Evolutionary conservation across 2,329 filamentous ascomycete species (phyloP).

Genomic region (Aspergillus versicolor): DNA sequence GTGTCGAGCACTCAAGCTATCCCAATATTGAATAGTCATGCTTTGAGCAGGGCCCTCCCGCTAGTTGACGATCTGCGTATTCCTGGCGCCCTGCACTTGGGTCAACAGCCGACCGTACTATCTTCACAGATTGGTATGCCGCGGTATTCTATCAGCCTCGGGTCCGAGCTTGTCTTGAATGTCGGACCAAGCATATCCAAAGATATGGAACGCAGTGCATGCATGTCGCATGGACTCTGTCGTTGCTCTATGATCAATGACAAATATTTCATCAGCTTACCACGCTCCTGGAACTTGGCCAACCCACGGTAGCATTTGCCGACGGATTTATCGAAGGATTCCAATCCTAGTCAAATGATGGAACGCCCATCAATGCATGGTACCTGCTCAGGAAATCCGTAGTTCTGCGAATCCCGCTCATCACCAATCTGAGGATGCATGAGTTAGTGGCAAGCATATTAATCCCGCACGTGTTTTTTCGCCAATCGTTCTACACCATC

Average conservation of each 20-base stretch:
- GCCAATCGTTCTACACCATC: background rate
- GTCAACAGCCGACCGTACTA: background rate
- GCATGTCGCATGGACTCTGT: background rate
- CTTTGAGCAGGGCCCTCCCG: background rate
- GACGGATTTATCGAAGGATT: constrained; percentile 4
- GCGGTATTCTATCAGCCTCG: background rate
- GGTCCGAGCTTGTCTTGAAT: background rate
- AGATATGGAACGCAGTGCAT: background rate
- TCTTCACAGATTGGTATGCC: background rate
- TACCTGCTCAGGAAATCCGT: constrained; percentile 4
- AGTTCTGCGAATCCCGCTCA: background rate
- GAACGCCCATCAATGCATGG: constrained; percentile 1
- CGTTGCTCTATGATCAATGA: background rate
- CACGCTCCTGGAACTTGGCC: background rate
- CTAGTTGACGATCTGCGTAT: background rate
- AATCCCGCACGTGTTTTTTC: background rate
- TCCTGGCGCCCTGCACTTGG: background rate
- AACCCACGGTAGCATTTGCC: background rate
- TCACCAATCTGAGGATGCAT: background rate
- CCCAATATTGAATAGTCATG: background rate
- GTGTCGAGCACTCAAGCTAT: background rate
- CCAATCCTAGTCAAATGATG: background rate
- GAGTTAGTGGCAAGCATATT: background rate
- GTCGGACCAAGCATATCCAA: background rate
- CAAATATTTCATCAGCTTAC: background rate